phyloP scores from a whole-genome alignment of 2,329 filamentous ascomycete genomes.

The Teratosphaeria pseudoeucalypti region DNA sequence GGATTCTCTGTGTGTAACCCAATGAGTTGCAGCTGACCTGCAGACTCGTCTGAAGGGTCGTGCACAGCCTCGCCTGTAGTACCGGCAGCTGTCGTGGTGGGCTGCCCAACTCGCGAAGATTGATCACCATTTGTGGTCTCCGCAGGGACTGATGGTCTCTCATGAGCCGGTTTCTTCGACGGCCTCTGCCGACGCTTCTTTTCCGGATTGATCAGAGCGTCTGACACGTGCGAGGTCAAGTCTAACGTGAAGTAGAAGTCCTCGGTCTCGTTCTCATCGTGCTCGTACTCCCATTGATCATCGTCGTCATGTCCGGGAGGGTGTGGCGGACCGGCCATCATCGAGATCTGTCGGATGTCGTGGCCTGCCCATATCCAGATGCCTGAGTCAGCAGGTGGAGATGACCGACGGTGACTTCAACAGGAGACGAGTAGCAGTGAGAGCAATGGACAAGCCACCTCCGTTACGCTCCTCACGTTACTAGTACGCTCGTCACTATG shows the following conservation, averaged over 20 bases:
- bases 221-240: slow-evolving; percentile 33
- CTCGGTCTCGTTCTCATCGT: slow-evolving; percentile 46
- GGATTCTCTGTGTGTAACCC: slow-evolving; percentile 69
- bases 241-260: slow-evolving; percentile 52
- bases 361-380: background rate
- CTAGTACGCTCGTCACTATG: too few species aligned
- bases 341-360: background rate
- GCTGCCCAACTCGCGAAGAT: background rate
- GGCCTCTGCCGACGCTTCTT: background rate
- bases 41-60: slow-evolving; percentile 18
- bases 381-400: background rate
- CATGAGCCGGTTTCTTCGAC: background rate
- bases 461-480: background rate
- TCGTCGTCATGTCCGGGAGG: slow-evolving; percentile 26
- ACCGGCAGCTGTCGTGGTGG: background rate
- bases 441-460: background rate
- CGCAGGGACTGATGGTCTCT: background rate
- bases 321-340: background rate
- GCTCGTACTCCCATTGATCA: slow-evolving; percentile 53
- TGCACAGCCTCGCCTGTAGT: background rate
- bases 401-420: background rate
- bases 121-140: background rate
- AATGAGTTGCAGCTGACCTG: slow-evolving; percentile 58
- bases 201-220: slow-evolving; percentile 1
- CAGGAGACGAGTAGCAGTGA: background rate